Evolutionary conservation across 805 yeast genomes (phyloP), one percentile per base, ranked within the genome.

Genomic region (Brettanomyces custersianus): DNA sequence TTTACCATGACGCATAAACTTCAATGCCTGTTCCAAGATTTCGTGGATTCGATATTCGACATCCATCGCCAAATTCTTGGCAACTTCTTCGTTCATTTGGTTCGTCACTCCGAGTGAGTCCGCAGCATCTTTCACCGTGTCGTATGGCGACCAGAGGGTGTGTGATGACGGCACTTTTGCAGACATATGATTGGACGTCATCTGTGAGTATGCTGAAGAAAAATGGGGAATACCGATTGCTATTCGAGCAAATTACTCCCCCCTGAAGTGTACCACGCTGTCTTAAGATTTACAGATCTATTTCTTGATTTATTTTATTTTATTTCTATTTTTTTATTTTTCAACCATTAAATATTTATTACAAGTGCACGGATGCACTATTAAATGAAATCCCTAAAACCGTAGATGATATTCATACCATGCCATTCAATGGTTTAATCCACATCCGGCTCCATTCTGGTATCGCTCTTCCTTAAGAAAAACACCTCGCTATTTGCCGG

Each of bases 11-110:
- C 96, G 72, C 90, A 90, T 92, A 59, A 90, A 90, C 57, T 92
- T 92, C 38, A 82, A 76, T 16, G 98, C 97, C 45, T 92, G 95
- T 56, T 92, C 98, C 41, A 94, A 65, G 27, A 92, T 83, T 60
- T 92, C 97, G 56, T 90, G 90, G 45, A 92, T 84, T 43, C 98
- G 73, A 57, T 94, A 92, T 62, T 92, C 99, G n/a, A 92, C 94
- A 55, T 92, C 99, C 98, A 92, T 92, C 5, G 99, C 97, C 42
- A 92, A 64, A 43, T 92, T 85, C 52, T 86, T 84, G 33, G 96
- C 82, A 2, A 90, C 95, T 41, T 94, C 98, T 36, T 90, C 97
- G 22, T 85, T 83, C 33, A 92, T 64, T 39, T 57, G 60, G 39
- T 65, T 75, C 3, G 68, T 59, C 25, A 92, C 68, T 2, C 98